Conservation (phyloP, 2,329 filamentous ascomycete genomes). For the Leptographium procerum region DNA sequence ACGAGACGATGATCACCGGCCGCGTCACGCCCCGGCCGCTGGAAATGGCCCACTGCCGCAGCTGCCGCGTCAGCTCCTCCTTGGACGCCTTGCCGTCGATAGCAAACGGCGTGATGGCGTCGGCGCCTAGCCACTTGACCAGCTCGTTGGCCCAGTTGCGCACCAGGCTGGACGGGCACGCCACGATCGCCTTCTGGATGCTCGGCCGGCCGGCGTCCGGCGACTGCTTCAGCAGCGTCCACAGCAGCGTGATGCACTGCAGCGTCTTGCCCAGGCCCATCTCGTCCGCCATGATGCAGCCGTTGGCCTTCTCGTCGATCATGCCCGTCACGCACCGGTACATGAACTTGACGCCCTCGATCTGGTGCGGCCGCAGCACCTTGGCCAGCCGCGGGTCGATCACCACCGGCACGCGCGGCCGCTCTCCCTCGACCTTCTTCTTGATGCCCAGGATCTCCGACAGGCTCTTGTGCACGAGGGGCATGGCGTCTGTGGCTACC, state of each 20-base stretch:
- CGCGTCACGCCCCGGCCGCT: constrained; percentile 81
- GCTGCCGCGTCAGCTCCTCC: constrained; percentile 77
- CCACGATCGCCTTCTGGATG: constrained; percentile 94
- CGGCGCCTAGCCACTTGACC: constrained; percentile 88
- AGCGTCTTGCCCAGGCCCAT: constrained; percentile 97
- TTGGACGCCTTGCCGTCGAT: constrained; percentile 96
- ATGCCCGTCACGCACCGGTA: constrained; percentile 92
- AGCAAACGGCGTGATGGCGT: constrained; percentile 85
- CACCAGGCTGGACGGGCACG: constrained; percentile 90
- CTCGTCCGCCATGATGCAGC: constrained; percentile 98
- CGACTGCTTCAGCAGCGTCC: constrained; percentile 92
- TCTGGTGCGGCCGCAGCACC: constrained; percentile 87
- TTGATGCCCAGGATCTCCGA: constrained; percentile 91
- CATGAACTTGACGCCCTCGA: constrained; percentile 96
- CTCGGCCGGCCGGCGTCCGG: constrained; percentile 88
- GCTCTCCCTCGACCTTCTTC: constrained; percentile 70
- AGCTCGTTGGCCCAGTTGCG: constrained; percentile 98
- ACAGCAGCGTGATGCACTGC: constrained; percentile 93
- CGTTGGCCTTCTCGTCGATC: constrained; percentile 85
- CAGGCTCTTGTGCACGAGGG: constrained; percentile 85
- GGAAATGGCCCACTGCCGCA: constrained; percentile 90
- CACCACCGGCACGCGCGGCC: constrained; percentile 88
- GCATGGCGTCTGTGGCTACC: constrained; percentile 42
- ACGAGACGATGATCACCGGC: constrained; percentile 94
- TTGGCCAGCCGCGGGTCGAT: constrained; percentile 87